phyloP scores from a whole-genome alignment of 495 filamentous ascomycete genomes.

The Neurospora sp. region DNA sequence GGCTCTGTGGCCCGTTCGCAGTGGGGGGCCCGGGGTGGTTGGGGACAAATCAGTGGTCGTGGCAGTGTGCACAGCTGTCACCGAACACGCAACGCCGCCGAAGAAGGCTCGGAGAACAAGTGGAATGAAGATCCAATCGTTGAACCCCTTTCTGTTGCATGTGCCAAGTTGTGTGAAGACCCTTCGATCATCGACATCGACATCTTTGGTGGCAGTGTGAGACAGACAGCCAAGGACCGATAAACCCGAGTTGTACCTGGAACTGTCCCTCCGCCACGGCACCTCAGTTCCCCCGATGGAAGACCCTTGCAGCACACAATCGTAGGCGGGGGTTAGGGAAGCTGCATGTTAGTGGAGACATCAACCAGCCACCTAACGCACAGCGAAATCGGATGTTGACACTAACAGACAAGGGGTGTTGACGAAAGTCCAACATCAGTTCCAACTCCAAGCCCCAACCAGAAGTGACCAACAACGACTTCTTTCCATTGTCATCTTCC shows the following conservation, averaged over 20 bases:
- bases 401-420: not conserved
- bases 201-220: not conserved
- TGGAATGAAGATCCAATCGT: not conserved
- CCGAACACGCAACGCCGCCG: not conserved
- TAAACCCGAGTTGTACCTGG: not conserved
- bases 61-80: not conserved
- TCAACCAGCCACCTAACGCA: not conserved
- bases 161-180: not conserved
- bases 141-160: not conserved
- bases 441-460: not conserved
- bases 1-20: not conserved
- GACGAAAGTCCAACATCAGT: not conserved
- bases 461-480: not conserved
- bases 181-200: not conserved
- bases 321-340: not conserved
- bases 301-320: not conserved
- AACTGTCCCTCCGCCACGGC: no score
- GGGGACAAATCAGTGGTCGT: not conserved
- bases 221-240: not conserved
- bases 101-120: not conserved
- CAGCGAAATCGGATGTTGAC: not conserved
- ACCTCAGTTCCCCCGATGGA: no score
- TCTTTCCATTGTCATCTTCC: not conserved
- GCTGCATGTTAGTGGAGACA: not conserved
- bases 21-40: not conserved